Evolutionary conservation across 2,329 filamentous ascomycete species (phyloP), one percentile per base, ranked within the genome.

Genomic region (Ascochyta fabae): DNA sequence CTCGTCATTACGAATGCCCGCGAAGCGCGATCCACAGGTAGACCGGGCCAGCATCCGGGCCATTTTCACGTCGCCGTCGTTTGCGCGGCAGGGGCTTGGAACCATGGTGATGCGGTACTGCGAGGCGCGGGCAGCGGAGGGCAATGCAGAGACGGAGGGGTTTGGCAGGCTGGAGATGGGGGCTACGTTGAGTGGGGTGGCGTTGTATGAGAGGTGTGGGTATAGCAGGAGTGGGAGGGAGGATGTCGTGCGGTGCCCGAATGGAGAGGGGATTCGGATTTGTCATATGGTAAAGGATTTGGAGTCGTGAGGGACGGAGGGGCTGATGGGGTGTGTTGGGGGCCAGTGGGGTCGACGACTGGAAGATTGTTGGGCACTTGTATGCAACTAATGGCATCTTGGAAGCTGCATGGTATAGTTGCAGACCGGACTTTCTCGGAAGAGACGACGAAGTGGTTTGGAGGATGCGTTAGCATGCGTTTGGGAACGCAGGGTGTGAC

Each of bases 91-190:
- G 4, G 71, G 71, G 0, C 60, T 75, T 6, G 72, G 72, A 0
- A 75, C 71, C 2, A 75, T 74, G 72, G 67, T 75, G 70, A 74
- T 75, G 72, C 60, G 72, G 60, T 67, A 70, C 54, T 75, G 72
- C 45, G 72, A 75, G 49, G 63, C 52, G 44, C 58, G 56, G 5
- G 72, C 72, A 3, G 35, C 50, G 2, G 66, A 63, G 12, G 70
- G 65, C 0, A 31, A 22, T 2, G 41, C 16, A 8, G 50, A 60
- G 39, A 56, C 58, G 10, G 55, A 48, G 0, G 72, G 72, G 4
- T 75, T 73, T 40, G 40, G 24, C 29, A 62, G 66, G 29, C 39
- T 74, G 44, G 72, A 75, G 41, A 75, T 75, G 72, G 72, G 72
- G 6, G 70, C 70, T 5, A 75, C 72, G 54, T 48, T 75, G 52